These are phyloP conservation scores for Rhizopogon roseolus DNA, from an alignment of 768 basidiomycete genomes.

Conservation along the genomic window DNA sequence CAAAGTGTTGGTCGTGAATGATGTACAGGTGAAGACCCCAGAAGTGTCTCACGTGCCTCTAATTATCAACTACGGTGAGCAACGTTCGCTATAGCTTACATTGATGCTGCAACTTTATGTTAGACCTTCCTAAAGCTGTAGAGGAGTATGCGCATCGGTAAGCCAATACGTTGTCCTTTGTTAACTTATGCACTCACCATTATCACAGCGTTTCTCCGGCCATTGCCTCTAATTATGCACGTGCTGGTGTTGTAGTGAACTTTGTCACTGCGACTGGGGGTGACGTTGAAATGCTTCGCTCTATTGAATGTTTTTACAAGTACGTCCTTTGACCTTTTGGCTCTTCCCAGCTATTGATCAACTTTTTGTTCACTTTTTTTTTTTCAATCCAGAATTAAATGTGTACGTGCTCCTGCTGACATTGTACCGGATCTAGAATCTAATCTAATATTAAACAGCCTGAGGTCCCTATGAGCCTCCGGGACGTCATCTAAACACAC, in stretches of 20 bases:
- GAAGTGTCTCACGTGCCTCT: slow-evolving; percentile 90
- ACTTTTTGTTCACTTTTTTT: slow-evolving; percentile 10
- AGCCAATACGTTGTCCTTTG: slow-evolving; percentile 6
- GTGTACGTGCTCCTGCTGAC: slow-evolving; percentile 46
- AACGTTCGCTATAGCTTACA: background rate
- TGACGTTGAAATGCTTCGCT: slow-evolving; percentile 96
- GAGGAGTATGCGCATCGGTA: slow-evolving; percentile 97
- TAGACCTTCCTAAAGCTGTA: slow-evolving; percentile 89
- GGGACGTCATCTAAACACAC: slow-evolving; percentile 74
- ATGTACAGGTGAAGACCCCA: slow-evolving; percentile 86
- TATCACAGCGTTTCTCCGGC: slow-evolving; percentile 72
- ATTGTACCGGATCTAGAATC: slow-evolving; percentile 7
- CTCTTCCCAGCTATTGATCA: background rate
- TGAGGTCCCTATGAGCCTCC: slow-evolving; percentile 87
- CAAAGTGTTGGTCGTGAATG: slow-evolving; percentile 87
- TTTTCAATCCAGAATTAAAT: slow-evolving; percentile 65
- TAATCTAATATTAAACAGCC: slow-evolving; percentile 45
- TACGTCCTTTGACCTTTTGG: slow-evolving; percentile 30
- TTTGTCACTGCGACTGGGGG: slow-evolving; percentile 97
- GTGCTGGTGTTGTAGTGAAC: slow-evolving; percentile 91
- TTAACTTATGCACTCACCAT: slow-evolving; percentile 5
- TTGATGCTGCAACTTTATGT: slow-evolving; percentile 6
- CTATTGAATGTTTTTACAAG: slow-evolving; percentile 99
- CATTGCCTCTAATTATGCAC: slow-evolving; percentile 75
- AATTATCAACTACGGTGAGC: slow-evolving; percentile 88